Conservation (phyloP, 2,329 filamentous ascomycete species). For the Capronia americana region DNA sequence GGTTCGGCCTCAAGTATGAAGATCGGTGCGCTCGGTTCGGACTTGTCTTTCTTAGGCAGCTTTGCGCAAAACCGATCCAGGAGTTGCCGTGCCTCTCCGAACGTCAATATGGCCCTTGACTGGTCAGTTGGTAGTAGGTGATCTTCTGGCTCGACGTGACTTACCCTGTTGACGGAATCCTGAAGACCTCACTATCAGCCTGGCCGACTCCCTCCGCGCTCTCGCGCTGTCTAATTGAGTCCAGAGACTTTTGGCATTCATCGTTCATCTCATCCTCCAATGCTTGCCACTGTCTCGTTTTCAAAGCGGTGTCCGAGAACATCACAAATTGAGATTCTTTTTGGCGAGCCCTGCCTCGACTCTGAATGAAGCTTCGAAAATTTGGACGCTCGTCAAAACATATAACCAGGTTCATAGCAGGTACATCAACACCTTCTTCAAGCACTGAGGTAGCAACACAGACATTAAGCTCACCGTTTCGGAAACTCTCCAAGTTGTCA, state of each 20-base stretch:
- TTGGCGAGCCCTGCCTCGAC: slow-evolving; percentile 67
- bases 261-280: slow-evolving; percentile 77
- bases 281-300: slow-evolving; percentile 63
- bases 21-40: slow-evolving; percentile 65
- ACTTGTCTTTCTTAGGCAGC: slow-evolving; percentile 54
- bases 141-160: slow-evolving; percentile 22
- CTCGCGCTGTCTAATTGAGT: slow-evolving; percentile 48
- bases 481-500: slow-evolving; percentile 58
- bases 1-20: slow-evolving; percentile 62
- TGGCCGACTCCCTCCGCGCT: slow-evolving; percentile 58
- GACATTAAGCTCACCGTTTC: slow-evolving; percentile 60
- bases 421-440: slow-evolving; percentile 65
- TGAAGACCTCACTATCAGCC: slow-evolving; percentile 47
- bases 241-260: slow-evolving; percentile 63
- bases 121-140: not conserved
- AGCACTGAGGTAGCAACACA: slow-evolving; percentile 64
- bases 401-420: slow-evolving; percentile 69
- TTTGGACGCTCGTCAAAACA: slow-evolving; percentile 68
- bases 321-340: slow-evolving; percentile 64
- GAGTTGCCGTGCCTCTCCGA: slow-evolving; percentile 76
- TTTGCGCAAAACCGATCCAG: slow-evolving; percentile 80
- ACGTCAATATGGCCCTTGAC: slow-evolving; percentile 69
- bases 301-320: slow-evolving; percentile 45
- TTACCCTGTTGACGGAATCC: slow-evolving; percentile 53
- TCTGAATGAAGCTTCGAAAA: slow-evolving; percentile 69